These are phyloP conservation scores for Phytophthora aleatoria DNA, from an alignment of 352 stramenopile genomes.

Conservation along the genomic window DNA sequence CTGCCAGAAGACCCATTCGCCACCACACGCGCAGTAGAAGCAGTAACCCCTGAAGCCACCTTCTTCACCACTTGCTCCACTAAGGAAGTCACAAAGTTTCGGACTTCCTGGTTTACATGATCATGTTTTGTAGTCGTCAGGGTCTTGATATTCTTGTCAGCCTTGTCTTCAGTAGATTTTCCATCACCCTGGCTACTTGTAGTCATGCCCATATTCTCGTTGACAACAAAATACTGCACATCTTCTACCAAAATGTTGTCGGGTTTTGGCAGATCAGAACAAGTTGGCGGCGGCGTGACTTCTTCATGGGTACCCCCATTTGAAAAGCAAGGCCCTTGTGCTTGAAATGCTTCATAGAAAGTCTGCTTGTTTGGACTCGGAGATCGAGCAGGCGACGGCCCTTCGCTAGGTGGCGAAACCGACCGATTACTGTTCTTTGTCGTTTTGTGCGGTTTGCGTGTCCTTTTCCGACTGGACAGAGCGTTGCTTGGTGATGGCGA, in stretches of 20 bases:
- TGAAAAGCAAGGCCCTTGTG: slow-evolving; percentile 21
- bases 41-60: slow-evolving; percentile 3
- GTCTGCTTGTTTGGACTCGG: slow-evolving; percentile 20
- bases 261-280: slow-evolving; percentile 8
- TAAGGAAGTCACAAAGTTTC: slow-evolving; percentile 17
- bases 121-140: slow-evolving; percentile 6
- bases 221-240: slow-evolving; percentile 25
- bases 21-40: not conserved
- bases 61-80: slow-evolving; percentile 29
- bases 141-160: not conserved
- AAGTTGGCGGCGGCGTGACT: not conserved
- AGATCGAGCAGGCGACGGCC: slow-evolving; percentile 13
- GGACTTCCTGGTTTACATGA: slow-evolving; percentile 17
- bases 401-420: slow-evolving; percentile 24
- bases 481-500: slow-evolving; percentile 10
- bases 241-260: slow-evolving; percentile 25
- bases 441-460: slow-evolving; percentile 42
- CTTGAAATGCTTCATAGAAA: slow-evolving; percentile 28
- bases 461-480: slow-evolving; percentile 32
- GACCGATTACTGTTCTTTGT: slow-evolving; percentile 34
- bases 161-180: not conserved
- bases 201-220: slow-evolving; percentile 20
- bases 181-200: not conserved
- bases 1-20: slow-evolving; percentile 6
- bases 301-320: slow-evolving; percentile 16